Evolutionary conservation across 108 stramenopile species (phyloP), one percentile per base, ranked within the genome.

Genomic region (Skeletonema tropicum): DNA sequence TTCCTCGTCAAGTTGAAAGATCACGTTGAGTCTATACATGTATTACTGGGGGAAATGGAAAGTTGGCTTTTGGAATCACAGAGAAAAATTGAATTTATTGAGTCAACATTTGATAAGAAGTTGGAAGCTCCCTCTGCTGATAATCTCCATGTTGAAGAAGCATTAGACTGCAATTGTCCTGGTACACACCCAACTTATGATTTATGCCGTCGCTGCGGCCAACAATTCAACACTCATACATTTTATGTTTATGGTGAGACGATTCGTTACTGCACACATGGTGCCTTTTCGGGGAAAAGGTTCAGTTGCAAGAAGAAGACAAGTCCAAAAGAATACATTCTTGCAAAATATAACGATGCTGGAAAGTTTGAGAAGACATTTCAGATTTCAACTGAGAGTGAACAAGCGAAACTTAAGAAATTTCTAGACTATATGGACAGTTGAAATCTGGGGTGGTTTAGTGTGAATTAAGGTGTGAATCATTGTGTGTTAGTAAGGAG

Each of bases 31-130:
- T 21, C 41, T 64, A 68, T 83, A 17, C 83, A 83, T 26, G 74
- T 83, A 11, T 79, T 55, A 65, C 59, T 83, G 57, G 83, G 83
- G 10, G 57, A 67, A 19, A 79, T 83, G 13, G 83, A 83, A 23
- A 62, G 66, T 8, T 83, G 83, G 83, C 19, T 79, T n/a, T 36
- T 78, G 82, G 71, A 72, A 23, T 61, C 71, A 9, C 14, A 33
- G 19, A 31, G 42, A 17, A 61, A 26, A 23, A 60, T 64, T 19
- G 26, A 72, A 9, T 72, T 72, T 42, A 26, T 72, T 10, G 23
- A 64, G 29, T 33, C 61, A 45, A 23, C 23, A 41, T 72, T 72
- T 42, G 62, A 14, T 29, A 25, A 1, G 12, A 59, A 59, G 11
- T 26, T 59, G 58, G 58, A 59, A 59, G 12, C 29, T 59, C 58